phyloP scores from a whole-genome alignment of 352 stramenopile species.

The Pythium insidiosum region DNA sequence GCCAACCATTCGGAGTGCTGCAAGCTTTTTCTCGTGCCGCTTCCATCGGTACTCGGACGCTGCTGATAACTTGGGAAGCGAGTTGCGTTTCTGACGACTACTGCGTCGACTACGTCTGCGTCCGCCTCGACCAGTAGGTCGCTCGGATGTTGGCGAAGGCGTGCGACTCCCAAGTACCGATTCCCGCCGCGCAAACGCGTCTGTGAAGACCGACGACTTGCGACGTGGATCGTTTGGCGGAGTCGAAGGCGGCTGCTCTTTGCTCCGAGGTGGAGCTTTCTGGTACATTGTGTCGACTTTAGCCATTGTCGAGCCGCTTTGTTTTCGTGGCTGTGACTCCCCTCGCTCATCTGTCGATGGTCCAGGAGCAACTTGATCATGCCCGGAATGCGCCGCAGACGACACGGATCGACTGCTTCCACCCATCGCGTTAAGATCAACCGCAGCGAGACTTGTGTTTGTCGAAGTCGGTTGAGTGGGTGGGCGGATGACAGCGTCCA shows the following conservation, averaged over 20 bases:
- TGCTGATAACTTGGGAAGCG: constrained; percentile 6
- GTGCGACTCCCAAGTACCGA: background rate
- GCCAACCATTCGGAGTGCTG: constrained; percentile 14
- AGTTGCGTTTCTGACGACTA: background rate
- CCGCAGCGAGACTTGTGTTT: no score
- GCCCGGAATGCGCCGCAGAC: no score
- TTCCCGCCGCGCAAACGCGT: constrained; percentile 3
- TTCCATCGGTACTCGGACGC: constrained; percentile 11
- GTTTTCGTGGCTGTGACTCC: no score
- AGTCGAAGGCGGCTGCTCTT: background rate
- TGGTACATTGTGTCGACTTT: background rate
- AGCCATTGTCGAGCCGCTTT: no score
- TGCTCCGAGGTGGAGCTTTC: background rate
- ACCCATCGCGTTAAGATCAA: no score
- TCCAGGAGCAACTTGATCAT: no score
- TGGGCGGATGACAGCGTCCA: background rate
- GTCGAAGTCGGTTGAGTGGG: background rate
- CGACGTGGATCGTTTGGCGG: background rate
- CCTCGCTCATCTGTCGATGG: no score
- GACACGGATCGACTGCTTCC: no score
- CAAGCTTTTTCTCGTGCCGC: constrained; percentile 12
- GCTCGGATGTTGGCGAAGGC: no score
- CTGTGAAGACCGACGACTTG: constrained; percentile 10
- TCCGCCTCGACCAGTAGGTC: no score
- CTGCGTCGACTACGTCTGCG: constrained; percentile 4